Percentiles rank a stretch among this genome's conserved stretches.
These are phyloP conservation scores for Fusarium armeniacum DNA, from an alignment of 2,329 filamentous ascomycete genomes.

Conservation along the genomic window DNA sequence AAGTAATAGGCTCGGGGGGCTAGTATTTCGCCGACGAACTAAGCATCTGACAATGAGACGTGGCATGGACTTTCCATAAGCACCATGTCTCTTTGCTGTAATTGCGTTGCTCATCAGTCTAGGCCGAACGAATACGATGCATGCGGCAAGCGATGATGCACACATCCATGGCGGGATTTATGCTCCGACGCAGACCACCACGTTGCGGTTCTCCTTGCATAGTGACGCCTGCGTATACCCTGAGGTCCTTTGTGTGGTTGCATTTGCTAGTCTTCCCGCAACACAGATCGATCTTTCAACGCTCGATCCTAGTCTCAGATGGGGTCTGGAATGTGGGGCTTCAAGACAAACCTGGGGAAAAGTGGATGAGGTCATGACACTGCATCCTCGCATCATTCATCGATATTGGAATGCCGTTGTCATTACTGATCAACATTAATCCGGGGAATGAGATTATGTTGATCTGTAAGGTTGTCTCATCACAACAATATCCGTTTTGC, in stretches of 20 bases:
- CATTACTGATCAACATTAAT: background rate
- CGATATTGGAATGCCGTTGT: background rate
- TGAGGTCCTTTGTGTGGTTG: background rate
- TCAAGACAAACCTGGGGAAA: background rate
- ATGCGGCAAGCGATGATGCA: conserved; percentile 4
- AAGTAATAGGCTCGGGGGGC: no score
- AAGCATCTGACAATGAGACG: background rate
- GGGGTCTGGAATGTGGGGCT: background rate
- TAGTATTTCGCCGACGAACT: background rate
- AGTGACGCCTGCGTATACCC: background rate
- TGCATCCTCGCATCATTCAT: conserved; percentile 19
- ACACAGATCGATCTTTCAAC: background rate
- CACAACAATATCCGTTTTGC: background rate
- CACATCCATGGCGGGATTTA: background rate
- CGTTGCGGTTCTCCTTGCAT: background rate
- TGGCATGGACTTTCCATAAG: background rate
- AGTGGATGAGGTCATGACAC: conserved; percentile 6
- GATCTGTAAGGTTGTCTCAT: no score
- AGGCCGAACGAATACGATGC: background rate
- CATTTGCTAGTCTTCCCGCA: background rate
- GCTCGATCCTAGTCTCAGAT: conserved; percentile 3
- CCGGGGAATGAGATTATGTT: no score
- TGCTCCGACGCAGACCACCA: background rate
- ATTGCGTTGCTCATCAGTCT: background rate
- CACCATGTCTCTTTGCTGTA: background rate